A percentile compares a stretch with the other conserved stretches of the same genome.
Evolutionary conservation across 805 yeast species (phyloP).

Genomic region (Teunomyces pallodes): DNA sequence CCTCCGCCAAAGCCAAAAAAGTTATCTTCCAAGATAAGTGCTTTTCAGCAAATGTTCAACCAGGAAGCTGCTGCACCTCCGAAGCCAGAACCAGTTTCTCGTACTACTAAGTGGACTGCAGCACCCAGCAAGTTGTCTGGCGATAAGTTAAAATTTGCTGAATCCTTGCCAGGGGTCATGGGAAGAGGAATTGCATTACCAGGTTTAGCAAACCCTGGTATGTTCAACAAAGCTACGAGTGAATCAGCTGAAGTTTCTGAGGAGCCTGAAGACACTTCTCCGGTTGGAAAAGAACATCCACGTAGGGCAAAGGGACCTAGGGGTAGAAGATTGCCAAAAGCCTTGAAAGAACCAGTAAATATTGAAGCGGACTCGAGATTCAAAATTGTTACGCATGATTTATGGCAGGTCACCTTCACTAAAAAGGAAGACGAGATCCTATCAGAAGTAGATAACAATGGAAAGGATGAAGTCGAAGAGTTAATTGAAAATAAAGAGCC

Average conservation of each 20-base stretch:
- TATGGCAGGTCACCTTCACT: conserved; percentile 34
- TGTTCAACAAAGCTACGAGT: conserved; percentile 12
- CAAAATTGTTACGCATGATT: conserved; percentile 26
- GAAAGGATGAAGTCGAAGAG: background rate
- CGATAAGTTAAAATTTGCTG: conserved; percentile 49
- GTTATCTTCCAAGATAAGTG: conserved; percentile 75
- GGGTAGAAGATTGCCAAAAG: conserved; percentile 65
- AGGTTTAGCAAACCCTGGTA: conserved; percentile 49
- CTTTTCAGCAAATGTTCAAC: conserved; percentile 73
- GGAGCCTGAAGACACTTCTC: conserved; percentile 7
- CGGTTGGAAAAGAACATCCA: conserved; percentile 2
- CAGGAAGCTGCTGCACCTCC: conserved; percentile 16
- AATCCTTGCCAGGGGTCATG: conserved; percentile 59
- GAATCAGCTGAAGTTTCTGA: conserved; percentile 12
- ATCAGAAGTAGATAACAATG: background rate
- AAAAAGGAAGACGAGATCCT: background rate
- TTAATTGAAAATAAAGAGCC: background rate
- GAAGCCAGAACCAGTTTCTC: conserved; percentile 4
- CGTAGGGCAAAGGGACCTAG: conserved; percentile 68
- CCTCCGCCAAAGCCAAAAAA: conserved; percentile 76
- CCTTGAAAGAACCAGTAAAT: conserved; percentile 43
- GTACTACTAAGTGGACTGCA: background rate
- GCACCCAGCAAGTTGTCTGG: conserved; percentile 25
- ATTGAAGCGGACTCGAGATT: conserved; percentile 36
- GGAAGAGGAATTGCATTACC: conserved; percentile 50